Conservation (phyloP, 495 filamentous ascomycete species). For the Hyaloscypha variabilis region DNA sequence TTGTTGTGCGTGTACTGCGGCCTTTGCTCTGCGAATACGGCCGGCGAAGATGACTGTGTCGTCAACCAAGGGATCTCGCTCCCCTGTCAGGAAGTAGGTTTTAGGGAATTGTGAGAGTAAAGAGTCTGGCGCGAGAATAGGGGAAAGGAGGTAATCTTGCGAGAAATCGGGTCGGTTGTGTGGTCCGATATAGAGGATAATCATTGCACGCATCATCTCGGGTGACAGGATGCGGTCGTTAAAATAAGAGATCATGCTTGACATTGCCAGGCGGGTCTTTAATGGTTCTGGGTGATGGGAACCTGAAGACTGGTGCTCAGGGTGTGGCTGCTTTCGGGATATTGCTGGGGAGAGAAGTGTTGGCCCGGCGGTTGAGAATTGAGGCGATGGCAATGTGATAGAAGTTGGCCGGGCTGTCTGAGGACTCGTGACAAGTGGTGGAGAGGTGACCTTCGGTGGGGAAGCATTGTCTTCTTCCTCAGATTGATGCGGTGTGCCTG, state of each 20-base stretch:
- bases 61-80: slow-evolving; percentile 93
- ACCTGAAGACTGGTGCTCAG: slow-evolving; percentile 14
- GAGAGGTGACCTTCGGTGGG: slow-evolving; percentile 35
- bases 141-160: slow-evolving; percentile 87
- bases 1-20: slow-evolving; percentile 48
- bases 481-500: slow-evolving; percentile 68
- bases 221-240: slow-evolving; percentile 93
- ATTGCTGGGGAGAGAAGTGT: slow-evolving; percentile 13
- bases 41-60: slow-evolving; percentile 97
- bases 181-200: slow-evolving; percentile 95
- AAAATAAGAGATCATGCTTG: slow-evolving; percentile 97
- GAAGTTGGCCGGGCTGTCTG: slow-evolving; percentile 7
- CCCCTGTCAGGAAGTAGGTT: slow-evolving; percentile 90
- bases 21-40: slow-evolving; percentile 78
- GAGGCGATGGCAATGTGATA: slow-evolving; percentile 15
- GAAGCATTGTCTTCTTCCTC: slow-evolving; percentile 53
- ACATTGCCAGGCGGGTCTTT: slow-evolving; percentile 84
- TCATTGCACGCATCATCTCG: slow-evolving; percentile 99
- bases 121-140: slow-evolving; percentile 83
- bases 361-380: slow-evolving; percentile 29
- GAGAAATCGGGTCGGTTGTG: slow-evolving; percentile 90
- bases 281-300: slow-evolving; percentile 66
- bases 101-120: slow-evolving; percentile 85
- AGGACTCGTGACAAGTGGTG: slow-evolving; percentile 20
- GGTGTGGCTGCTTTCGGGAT: neutral